A percentile compares a stretch with the other conserved stretches of the same genome.
phyloP scores from a whole-genome alignment of 352 stramenopile genomes.

The Pythium phragmitis region DNA sequence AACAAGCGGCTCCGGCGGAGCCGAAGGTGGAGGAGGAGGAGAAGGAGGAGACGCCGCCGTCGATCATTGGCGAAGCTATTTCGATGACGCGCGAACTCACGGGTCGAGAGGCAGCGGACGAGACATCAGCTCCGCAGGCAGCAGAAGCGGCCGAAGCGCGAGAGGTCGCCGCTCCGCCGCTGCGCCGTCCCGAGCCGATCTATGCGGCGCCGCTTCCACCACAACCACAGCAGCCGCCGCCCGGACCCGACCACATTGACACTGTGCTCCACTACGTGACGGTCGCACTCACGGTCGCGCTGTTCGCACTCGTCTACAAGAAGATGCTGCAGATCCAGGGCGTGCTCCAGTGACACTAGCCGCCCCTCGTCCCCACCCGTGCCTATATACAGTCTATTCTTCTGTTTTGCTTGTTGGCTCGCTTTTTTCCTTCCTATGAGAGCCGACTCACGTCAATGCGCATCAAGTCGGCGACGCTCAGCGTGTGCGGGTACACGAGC shows the following conservation, averaged over 20 bases:
- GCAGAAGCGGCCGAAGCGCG: background rate
- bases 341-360: conserved; percentile 35
- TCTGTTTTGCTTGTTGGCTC: too few species aligned
- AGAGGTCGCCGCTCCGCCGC: background rate
- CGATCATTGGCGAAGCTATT: conserved; percentile 19
- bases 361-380: background rate
- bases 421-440: background rate
- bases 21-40: background rate
- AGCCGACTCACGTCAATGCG: conserved; percentile 25
- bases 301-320: conserved; percentile 79
- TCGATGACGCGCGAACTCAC: conserved; percentile 6
- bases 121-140: background rate
- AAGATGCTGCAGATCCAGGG: conserved; percentile 79
- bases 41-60: background rate
- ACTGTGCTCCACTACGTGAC: conserved; percentile 71
- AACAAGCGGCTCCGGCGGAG: background rate
- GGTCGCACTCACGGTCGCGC: conserved; percentile 55
- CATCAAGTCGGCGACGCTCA: conserved; percentile 25
- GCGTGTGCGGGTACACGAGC: conserved; percentile 33
- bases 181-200: conserved; percentile 6
- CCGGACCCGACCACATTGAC: conserved; percentile 48
- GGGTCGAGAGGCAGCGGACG: background rate
- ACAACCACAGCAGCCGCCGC: conserved; percentile 19
- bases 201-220: conserved; percentile 9
- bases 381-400: background rate